Evolutionary conservation across 2,329 filamentous ascomycete species (phyloP), one percentile per base, ranked within the genome.

Genomic region (Canariomyces notabilis): DNA sequence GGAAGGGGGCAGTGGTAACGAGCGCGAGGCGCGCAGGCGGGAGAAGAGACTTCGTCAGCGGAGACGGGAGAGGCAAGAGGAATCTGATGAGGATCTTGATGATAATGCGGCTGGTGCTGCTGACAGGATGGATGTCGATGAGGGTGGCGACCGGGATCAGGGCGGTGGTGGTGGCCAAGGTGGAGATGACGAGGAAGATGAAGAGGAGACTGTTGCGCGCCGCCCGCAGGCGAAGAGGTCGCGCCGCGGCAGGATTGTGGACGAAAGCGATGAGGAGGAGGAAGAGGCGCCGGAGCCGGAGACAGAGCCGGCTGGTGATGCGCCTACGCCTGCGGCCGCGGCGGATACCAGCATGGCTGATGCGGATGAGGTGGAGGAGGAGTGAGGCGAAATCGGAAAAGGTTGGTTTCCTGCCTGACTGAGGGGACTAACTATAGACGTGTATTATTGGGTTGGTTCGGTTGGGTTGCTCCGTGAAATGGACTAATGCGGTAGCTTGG

Each of bases 261-360:
- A 69, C 32, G 75, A 79, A 43, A 76, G 73, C 41, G 76, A 79
- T 39, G 76, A 79, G 39, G 75, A 75, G 6, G 74, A 76, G 4
- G 66, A 62, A 1, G 65, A 61, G n/a, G n/a, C n/a, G n/a, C n/a
- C n/a, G n/a, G n/a, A n/a, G n/a, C n/a, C n/a, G 20, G 64, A 49
- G 22, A 39, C 22, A n/a, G 47, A 16, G 9, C 42, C 21, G 22
- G 46, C 35, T 15, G 38, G 26, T 12, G 42, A 29, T 37, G 47
- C 42, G 21, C 37, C 43, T 5, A 48, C 44, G 3, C 42, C 41
- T 21, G 52, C 29, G 16, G 38, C 42, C 31, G 46, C 20, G 42
- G 50, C 20, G n/a, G 56, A 58, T 48, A 54, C 53, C 2, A 57
- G 51, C 36, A 58, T 58, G 56, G 50, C 48, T 20, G 56, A 58